Evolutionary conservation across 2,329 filamentous ascomycete genomes (phyloP), one percentile per base, ranked within the genome.

Genomic region (Fusarium tuaranense): DNA sequence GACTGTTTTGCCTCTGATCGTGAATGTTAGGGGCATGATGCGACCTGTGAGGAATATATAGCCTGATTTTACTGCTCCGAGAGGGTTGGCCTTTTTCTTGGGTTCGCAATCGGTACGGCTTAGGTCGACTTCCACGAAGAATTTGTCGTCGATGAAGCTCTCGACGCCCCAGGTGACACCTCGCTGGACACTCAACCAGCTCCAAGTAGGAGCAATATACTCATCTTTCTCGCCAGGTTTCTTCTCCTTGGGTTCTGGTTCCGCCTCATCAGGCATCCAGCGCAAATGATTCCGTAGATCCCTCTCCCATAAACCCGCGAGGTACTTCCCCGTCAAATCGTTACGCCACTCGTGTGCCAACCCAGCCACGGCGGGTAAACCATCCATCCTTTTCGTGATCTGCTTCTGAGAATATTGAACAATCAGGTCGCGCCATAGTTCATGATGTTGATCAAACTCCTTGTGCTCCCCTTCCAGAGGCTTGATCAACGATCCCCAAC

Each of bases 291-390:
- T 65, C 2, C 76, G 65, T 0, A 80, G 4, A 32, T 79, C 70
- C 5, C 55, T 68, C 22, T 75, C 73, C 78, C 78, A 80, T 0
- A 79, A 18, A 1, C 78, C 78, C 4, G 78, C 78, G 6, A 80
- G 69, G 20, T 80, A 80, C 38, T 46, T 66, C 1, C 77, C 76
- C 5, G 72, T 73, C 2, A 70, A 18, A 1, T 66, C 46, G 16
- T 61, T 65, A 2, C 58, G 65, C 73, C 76, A 78, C 20, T 74
- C 74, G 0, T 68, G 65, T 1, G 78, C 78, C 32, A 80, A 22
- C 9, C 78, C 77, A 34, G 73, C 78, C 9, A 80, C 53, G 1
- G 78, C 78, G 5, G 78, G 78, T 2, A 80, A 68, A 0, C 75
- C 68, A 32, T 80, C 78, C 0, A 71, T 69, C n/a, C 65, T 70